Evolutionary conservation across 352 stramenopile genomes (phyloP).

Genomic region (Globisporangium cylindrosporum): DNA sequence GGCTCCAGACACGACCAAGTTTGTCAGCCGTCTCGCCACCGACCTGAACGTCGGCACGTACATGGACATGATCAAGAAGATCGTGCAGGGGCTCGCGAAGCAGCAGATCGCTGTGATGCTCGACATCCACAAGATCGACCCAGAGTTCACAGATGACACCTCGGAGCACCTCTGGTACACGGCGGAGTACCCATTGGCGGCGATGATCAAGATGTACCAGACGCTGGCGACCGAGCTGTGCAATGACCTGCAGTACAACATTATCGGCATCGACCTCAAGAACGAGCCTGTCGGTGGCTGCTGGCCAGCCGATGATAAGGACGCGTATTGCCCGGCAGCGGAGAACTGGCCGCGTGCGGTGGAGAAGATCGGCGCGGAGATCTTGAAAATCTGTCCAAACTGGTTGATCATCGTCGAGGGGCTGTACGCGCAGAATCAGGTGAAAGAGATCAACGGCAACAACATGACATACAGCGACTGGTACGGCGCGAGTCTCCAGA

Average conservation of each 20-base stretch:
- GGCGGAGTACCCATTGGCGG: slow-evolving; percentile 39
- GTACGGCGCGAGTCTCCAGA: slow-evolving; percentile 81
- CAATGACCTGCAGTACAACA: slow-evolving; percentile 80
- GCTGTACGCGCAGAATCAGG: slow-evolving; percentile 42
- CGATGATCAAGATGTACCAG: slow-evolving; percentile 72
- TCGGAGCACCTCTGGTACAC: slow-evolving; percentile 80
- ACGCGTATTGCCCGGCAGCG: slow-evolving; percentile 47
- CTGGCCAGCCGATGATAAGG: slow-evolving; percentile 57
- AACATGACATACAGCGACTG: slow-evolving; percentile 80
- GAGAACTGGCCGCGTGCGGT: slow-evolving; percentile 76
- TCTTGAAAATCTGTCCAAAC: slow-evolving; percentile 67
- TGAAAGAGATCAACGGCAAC: slow-evolving; percentile 44
- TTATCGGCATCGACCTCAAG: slow-evolving; percentile 82
- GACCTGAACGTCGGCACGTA: slow-evolving; percentile 71
- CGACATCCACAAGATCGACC: slow-evolving; percentile 85
- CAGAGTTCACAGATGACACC: slow-evolving; percentile 60
- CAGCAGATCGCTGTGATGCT: slow-evolving; percentile 79
- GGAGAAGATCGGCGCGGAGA: slow-evolving; percentile 56
- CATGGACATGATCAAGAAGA: slow-evolving; percentile 83
- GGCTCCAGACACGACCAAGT: slow-evolving; percentile 55
- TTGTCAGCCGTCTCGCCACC: slow-evolving; percentile 56
- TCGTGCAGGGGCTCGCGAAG: slow-evolving; percentile 79
- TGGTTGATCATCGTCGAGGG: slow-evolving; percentile 79
- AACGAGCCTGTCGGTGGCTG: slow-evolving; percentile 75
- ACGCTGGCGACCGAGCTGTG: slow-evolving; percentile 65